Percentiles rank a stretch among this genome's conserved stretches.
Conservation (phyloP, 2,329 filamentous ascomycete genomes). For the Chrysoporthe austroafricana region DNA sequence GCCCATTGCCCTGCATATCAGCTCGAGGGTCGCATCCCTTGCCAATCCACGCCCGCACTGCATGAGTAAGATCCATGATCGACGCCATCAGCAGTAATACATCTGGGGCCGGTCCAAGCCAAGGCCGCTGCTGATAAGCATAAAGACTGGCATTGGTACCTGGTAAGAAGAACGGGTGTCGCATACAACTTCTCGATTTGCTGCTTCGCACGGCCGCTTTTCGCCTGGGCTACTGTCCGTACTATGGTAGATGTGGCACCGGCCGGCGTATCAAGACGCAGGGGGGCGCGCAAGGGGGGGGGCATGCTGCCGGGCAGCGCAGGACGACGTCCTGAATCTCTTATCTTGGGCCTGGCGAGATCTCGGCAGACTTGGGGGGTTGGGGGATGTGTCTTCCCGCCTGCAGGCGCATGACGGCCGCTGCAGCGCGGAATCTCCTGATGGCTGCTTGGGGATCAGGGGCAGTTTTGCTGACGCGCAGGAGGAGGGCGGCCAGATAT, state of each 20-base stretch:
- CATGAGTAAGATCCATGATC: neutral
- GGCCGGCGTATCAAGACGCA: slow-evolving; percentile 4
- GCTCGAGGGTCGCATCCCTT: neutral
- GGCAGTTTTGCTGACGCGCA: too few relatives aligned
- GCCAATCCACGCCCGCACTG: neutral
- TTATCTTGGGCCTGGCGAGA: slow-evolving; percentile 2
- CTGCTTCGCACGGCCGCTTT: neutral
- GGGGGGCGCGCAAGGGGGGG: neutral
- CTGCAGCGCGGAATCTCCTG: neutral
- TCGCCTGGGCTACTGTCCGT: neutral
- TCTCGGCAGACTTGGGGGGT: neutral
- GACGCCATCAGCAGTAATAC: neutral
- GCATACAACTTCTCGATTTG: neutral
- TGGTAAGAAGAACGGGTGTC: neutral
- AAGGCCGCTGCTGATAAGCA: neutral
- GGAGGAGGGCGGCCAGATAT: too few relatives aligned
- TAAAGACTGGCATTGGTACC: neutral
- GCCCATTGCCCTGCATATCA: slow-evolving; percentile 1
- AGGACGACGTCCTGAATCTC: neutral
- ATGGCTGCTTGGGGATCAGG: too few relatives aligned
- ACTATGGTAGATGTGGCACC: neutral
- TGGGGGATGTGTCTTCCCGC: neutral
- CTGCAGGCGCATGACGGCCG: neutral
- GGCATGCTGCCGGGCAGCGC: neutral
- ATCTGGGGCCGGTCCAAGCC: neutral